Percentiles rank a stretch among this genome's conserved stretches.
Conservation (phyloP, 2,329 filamentous ascomycete species). For the Ascochyta pisi region DNA sequence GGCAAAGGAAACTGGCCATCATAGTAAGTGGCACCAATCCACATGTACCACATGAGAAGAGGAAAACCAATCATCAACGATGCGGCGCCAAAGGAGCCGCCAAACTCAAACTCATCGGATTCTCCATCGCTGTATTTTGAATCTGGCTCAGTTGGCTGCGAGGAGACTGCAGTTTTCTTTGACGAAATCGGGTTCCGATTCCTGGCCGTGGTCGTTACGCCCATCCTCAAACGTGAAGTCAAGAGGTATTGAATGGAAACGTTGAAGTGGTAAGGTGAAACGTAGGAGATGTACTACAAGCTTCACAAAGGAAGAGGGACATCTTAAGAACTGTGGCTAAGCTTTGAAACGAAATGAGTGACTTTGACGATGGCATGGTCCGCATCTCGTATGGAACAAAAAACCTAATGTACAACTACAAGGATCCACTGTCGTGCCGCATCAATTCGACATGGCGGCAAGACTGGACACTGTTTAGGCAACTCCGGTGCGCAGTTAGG, state of each 20-base stretch:
- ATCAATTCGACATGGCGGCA: neutral
- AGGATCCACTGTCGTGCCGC: neutral
- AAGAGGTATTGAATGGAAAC: neutral
- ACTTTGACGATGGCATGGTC: neutral
- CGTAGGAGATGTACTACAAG: neutral
- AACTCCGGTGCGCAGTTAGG: neutral
- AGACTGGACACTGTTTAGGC: neutral
- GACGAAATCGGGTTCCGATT: neutral
- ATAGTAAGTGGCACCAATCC: constrained; percentile 93
- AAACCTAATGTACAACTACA: neutral
- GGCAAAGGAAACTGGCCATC: constrained; percentile 78
- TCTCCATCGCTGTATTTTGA: constrained; percentile 19
- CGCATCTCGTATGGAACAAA: neutral
- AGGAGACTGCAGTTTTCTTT: neutral
- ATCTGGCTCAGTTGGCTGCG: neutral
- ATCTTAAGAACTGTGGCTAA: neutral
- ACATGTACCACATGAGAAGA: constrained; percentile 97
- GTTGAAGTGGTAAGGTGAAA: neutral
- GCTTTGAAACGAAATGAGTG: neutral
- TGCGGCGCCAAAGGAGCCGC: constrained; percentile 76
- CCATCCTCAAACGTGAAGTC: constrained; percentile 1
- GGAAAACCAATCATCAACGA: constrained; percentile 92
- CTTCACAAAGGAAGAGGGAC: neutral
- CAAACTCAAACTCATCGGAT: constrained; percentile 75
- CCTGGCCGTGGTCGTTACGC: constrained; percentile 5